Evolutionary conservation across 192 early-diverging fungal species (phyloP).

Genomic region (Gorgonomyces haynaldii): DNA sequence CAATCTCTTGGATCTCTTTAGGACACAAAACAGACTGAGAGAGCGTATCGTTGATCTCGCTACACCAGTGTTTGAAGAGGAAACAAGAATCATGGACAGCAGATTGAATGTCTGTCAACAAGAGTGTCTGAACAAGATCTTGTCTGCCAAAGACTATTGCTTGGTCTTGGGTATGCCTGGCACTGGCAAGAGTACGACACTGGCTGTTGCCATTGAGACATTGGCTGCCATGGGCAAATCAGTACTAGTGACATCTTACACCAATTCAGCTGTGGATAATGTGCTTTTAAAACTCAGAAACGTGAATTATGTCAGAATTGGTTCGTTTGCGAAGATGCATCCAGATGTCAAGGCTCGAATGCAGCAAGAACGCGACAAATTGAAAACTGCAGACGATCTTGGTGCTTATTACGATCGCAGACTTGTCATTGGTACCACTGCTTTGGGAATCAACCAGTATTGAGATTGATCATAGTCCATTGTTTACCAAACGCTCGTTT

Average conservation of each 20-base stretch:
- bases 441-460: slow-evolving; percentile 74
- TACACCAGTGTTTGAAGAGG: slow-evolving; percentile 45
- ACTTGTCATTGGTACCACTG: slow-evolving; percentile 76
- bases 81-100: slow-evolving; percentile 5
- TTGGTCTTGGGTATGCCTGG: slow-evolving; percentile 95
- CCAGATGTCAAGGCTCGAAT: slow-evolving; percentile 27
- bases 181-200: slow-evolving; percentile 90
- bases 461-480: slow-evolving; percentile 28
- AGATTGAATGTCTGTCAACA: slow-evolving; percentile 71
- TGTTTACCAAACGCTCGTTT: slow-evolving; percentile 67
- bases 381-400: slow-evolving; percentile 51
- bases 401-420: slow-evolving; percentile 45
- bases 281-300: slow-evolving; percentile 74
- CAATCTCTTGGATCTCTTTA: slow-evolving; percentile 70
- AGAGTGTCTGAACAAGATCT: slow-evolving; percentile 55
- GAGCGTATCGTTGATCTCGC: slow-evolving; percentile 70
- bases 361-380: slow-evolving; percentile 10
- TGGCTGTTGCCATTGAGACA: slow-evolving; percentile 60
- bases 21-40: slow-evolving; percentile 36
- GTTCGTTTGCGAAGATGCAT: slow-evolving; percentile 38
- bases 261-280: slow-evolving; percentile 88
- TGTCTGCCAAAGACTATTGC: slow-evolving; percentile 67
- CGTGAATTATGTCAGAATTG: slow-evolving; percentile 63
- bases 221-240: slow-evolving; percentile 58
- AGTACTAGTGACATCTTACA: slow-evolving; percentile 80